Conservation (phyloP, 345 rosid genomes). For the Linum lewisii region DNA sequence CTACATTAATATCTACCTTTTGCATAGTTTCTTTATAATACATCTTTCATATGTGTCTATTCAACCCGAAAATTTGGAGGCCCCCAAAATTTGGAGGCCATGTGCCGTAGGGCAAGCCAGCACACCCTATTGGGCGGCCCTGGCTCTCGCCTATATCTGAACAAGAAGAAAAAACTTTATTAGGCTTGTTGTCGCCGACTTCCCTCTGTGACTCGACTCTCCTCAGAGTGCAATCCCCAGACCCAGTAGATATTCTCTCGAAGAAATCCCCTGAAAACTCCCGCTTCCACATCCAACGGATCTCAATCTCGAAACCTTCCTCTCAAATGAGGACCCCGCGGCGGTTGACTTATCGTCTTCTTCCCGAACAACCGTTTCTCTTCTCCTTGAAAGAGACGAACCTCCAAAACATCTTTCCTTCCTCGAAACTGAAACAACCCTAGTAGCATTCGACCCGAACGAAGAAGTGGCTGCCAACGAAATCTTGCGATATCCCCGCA, state of each 20-base stretch:
- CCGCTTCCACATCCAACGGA: constrained; percentile 98
- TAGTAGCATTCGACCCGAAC: too few species aligned
- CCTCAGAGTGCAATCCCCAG: constrained; percentile 90
- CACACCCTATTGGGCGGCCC: too few species aligned
- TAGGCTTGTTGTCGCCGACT: constrained; percentile 52
- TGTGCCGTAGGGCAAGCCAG: too few species aligned
- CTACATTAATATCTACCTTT: too few species aligned
- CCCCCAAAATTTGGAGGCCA: too few species aligned
- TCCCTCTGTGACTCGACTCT: constrained; percentile 97
- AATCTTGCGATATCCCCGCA: constrained; percentile 7
- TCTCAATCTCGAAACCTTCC: constrained; percentile 97
- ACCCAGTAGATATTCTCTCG: constrained; percentile 91
- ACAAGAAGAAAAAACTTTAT: constrained; percentile 2
- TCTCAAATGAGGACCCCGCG: constrained; percentile 53
- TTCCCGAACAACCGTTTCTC: constrained; percentile 24
- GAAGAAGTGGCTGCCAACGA: too few species aligned
- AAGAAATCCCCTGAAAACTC: constrained; percentile 95
- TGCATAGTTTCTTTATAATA: too few species aligned
- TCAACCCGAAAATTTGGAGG: too few species aligned
- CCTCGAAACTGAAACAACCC: constrained; percentile 8
- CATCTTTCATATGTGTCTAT: too few species aligned
- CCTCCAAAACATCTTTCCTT: constrained; percentile 29
- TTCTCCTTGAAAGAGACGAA: constrained; percentile 38
- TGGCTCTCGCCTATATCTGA: too few species aligned
- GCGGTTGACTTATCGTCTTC: constrained; percentile 47